These are phyloP conservation scores for Murraya paniculata DNA, from an alignment of 345 rosid genomes.

Conservation along the genomic window DNA sequence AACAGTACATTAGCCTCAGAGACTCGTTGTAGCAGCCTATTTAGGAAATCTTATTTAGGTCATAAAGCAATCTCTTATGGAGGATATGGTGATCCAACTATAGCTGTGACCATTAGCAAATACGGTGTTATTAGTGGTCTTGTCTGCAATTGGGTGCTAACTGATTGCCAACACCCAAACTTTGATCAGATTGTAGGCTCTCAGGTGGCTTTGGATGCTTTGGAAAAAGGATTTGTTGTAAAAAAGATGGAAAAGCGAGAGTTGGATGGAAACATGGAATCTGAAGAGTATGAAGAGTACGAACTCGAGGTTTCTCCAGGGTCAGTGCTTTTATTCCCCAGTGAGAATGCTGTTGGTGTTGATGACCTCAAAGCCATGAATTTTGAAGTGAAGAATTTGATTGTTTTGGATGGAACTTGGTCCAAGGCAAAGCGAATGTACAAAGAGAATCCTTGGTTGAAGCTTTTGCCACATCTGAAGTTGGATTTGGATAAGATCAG, in stretches of 20 bases:
- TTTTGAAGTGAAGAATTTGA: constrained; percentile 55
- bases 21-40: not conserved
- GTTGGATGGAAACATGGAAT: constrained; percentile 14
- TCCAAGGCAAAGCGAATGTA: constrained; percentile 75
- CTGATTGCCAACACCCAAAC: constrained; percentile 9
- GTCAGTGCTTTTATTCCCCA: constrained; percentile 64
- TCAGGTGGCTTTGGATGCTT: constrained; percentile 31
- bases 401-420: constrained; percentile 91
- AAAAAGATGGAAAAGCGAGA: constrained; percentile 34
- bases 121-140: constrained; percentile 40
- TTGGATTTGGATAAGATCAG: constrained; percentile 58
- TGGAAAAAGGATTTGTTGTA: constrained; percentile 64
- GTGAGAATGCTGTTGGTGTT: constrained; percentile 47
- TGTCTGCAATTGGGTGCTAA: constrained; percentile 27
- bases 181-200: constrained; percentile 47
- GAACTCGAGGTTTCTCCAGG: constrained; percentile 55
- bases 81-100: constrained; percentile 17
- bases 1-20: not conserved
- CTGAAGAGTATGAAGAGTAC: constrained; percentile 55
- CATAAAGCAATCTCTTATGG: not conserved
- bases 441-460: constrained; percentile 86
- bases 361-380: constrained; percentile 41
- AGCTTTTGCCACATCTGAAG: constrained; percentile 70
- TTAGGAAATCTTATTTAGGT: not conserved
- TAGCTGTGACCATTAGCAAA: constrained; percentile 35